Evolutionary conservation across 129 eudicot genomes (phyloP).

Genomic region (sunflower (Helianthus annuus)): DNA sequence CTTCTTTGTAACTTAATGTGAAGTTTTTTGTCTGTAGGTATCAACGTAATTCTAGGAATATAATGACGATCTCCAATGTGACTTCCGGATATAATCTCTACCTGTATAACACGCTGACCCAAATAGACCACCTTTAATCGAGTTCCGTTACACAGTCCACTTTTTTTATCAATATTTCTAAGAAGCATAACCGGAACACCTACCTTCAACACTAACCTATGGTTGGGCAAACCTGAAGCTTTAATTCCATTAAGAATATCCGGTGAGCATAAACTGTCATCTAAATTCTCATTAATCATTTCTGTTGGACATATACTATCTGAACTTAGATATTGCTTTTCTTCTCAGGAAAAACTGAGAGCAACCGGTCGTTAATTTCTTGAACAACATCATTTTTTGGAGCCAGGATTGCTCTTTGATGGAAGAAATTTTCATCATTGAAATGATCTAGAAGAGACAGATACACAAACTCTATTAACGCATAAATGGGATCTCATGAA

Average conservation of each 20-base stretch:
- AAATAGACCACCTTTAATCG: neutral
- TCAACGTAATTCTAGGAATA: neutral
- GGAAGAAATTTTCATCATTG: neutral
- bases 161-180: neutral
- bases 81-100: neutral
- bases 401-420: conserved; percentile 27
- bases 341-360: neutral
- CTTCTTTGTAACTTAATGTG: neutral
- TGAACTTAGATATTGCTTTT: neutral
- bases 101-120: neutral
- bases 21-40: neutral
- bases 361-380: conserved; percentile 14
- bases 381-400: conserved; percentile 23
- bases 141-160: neutral
- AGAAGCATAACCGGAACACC: neutral
- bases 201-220: neutral
- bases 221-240: neutral
- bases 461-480: conserved; percentile 5
- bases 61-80: neutral
- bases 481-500: neutral
- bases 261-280: neutral
- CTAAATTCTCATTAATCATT: neutral
- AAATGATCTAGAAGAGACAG: neutral
- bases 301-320: conserved; percentile 3
- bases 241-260: too few relatives aligned